Evolutionary conservation across 2,329 filamentous ascomycete species (phyloP).

Genomic region (Penicillium sp.): DNA sequence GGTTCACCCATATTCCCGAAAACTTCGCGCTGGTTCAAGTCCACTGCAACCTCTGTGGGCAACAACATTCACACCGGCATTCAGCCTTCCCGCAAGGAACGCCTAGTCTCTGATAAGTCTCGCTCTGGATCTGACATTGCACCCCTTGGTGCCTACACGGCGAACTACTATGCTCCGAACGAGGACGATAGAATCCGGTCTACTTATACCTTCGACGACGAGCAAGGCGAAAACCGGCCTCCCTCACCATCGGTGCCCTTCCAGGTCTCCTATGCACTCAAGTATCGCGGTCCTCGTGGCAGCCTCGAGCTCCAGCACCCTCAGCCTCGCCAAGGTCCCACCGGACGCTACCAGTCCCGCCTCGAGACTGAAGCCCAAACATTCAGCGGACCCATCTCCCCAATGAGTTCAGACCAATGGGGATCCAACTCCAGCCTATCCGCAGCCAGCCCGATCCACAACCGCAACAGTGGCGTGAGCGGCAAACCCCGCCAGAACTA

Average conservation of each 20-base stretch:
- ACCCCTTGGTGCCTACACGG: slow-evolving; percentile 54
- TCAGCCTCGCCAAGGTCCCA: slow-evolving; percentile 60
- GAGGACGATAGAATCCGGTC: slow-evolving; percentile 47
- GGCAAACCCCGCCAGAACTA: slow-evolving; percentile 41
- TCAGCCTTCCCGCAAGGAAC: slow-evolving; percentile 53
- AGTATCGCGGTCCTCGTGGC: slow-evolving; percentile 63
- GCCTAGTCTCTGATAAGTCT: slow-evolving; percentile 63
- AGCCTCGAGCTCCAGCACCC: slow-evolving; percentile 62
- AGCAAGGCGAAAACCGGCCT: slow-evolving; percentile 46
- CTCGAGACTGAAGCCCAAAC: slow-evolving; percentile 59
- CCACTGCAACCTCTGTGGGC: slow-evolving; percentile 81
- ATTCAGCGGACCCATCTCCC: slow-evolving; percentile 45
- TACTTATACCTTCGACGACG: slow-evolving; percentile 41
- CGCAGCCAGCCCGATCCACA: slow-evolving; percentile 30
- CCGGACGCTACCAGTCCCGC: slow-evolving; percentile 58
- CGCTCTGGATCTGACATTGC: slow-evolving; percentile 73
- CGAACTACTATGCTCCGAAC: slow-evolving; percentile 45
- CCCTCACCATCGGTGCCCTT: slow-evolving; percentile 62
- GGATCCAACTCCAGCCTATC: slow-evolving; percentile 44
- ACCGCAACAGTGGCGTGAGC: slow-evolving; percentile 38
- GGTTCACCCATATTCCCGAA: slow-evolving; percentile 81
- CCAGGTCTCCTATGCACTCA: slow-evolving; percentile 54
- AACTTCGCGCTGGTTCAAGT: slow-evolving; percentile 96
- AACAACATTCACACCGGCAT: slow-evolving; percentile 68
- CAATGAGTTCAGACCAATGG: slow-evolving; percentile 44